Base-by-base conservation (phyloP, 2,329 filamentous ascomycete species). In the Cladosporium sp. region DNA sequence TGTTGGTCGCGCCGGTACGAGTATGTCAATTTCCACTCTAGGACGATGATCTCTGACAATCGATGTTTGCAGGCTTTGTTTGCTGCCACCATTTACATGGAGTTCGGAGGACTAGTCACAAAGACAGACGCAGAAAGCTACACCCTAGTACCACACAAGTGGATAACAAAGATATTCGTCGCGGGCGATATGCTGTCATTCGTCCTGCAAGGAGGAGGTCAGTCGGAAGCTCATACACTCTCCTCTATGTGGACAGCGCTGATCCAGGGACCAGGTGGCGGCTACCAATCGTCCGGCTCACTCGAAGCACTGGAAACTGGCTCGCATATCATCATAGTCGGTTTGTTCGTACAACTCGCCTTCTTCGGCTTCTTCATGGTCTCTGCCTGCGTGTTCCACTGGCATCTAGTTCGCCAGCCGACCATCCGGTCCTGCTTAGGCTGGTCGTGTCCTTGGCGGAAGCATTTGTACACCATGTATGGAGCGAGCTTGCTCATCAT, bases 351-450 rank as follows among this genome's bases (percentile, higher is more conserved):
- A 16, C 82, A 85, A 61, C 71, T 85, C 22, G 34, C 79, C 43
- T 74, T 79, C 53, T 83, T 85, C 56, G 72, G 71, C 19, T 65
- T 83, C 34, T 85, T 85, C 59, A 64, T 78, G 33, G 52, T 74
- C 5, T 72, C 74, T 2, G 72, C 78, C 0, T 57, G 71, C 2
- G 54, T 77, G 1, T 82, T 82, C 65, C 75, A 83, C 57, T 9
- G 34, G 34, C 10, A 3, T 3, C 34, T 37, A 37, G 46, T 58
- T 3, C 69, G 76, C 4, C 10, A 11, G 10, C n/a, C 45, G 14
- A 11, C 52, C 31, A 35, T 44, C 14, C 11, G 11, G 34, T 37
- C 34, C 1, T 1, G 34, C 34, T 34, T 51, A 19, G 7, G 42
- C 16, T 9, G 22, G n/a, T n/a, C 16, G 3, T 66, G 1, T 63